Conservation (phyloP, 1,284 basidiomycete species). For the Trichosporon sp. region DNA sequence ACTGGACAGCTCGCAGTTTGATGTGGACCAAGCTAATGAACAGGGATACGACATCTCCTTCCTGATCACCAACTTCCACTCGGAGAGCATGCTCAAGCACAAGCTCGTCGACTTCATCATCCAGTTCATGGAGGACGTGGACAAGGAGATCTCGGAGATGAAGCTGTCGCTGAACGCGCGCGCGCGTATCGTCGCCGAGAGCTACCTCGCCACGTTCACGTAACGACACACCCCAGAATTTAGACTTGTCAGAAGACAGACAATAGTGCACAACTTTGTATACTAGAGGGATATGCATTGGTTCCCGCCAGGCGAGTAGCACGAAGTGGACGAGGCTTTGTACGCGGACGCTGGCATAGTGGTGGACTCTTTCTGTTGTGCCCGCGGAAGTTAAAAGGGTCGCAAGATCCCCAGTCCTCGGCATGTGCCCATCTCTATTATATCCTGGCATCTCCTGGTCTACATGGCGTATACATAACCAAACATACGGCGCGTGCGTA, state of each 20-base stretch:
- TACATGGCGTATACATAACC: conserved; percentile 19
- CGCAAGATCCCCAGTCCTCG: no score
- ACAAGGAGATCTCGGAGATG: conserved; percentile 65
- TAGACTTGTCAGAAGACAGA: conserved; percentile 15
- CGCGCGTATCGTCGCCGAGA: conserved; percentile 93
- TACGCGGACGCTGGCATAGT: no score
- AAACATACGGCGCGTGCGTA: not conserved
- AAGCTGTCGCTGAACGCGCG: conserved; percentile 82
- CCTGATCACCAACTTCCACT: conserved; percentile 94
- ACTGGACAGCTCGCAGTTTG: no score
- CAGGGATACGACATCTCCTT: conserved; percentile 99
- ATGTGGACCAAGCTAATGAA: not conserved
- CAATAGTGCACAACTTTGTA: not conserved
- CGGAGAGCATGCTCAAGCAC: conserved; percentile 98
- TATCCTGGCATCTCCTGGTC: conserved; percentile 1
- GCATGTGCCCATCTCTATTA: not conserved
- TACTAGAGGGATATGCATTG: conserved; percentile 16
- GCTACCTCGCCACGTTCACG: conserved; percentile 49
- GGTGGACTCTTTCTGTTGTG: no score
- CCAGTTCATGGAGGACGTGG: conserved; percentile 98
- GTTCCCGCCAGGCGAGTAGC: not conserved
- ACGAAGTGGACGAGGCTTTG: no score
- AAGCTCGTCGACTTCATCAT: conserved; percentile 99
- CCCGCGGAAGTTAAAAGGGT: no score
- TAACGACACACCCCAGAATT: not conserved